Evolutionary conservation across 1,284 basidiomycete genomes (phyloP).

Genomic region (Veloporphyrellus conicus): DNA sequence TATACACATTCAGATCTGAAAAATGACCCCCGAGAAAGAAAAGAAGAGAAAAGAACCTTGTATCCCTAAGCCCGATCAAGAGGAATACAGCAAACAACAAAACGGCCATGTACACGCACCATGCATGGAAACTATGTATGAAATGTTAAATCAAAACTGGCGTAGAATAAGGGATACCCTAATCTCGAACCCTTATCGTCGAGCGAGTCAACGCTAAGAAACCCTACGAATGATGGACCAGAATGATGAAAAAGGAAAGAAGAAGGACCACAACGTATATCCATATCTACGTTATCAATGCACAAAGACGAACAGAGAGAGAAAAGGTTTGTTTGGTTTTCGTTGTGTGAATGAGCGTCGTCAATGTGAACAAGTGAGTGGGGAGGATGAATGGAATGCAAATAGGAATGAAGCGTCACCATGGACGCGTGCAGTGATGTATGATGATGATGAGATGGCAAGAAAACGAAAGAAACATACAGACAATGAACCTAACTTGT

Average conservation of each 20-base stretch:
- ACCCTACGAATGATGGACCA: background rate
- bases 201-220: background rate
- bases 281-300: constrained; percentile 13
- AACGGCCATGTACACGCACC: background rate
- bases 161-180: constrained; percentile 10
- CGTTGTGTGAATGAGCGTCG: constrained; percentile 4
- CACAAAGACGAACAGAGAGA: background rate
- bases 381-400: constrained; percentile 8
- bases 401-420: constrained; percentile 13
- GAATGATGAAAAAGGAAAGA: background rate
- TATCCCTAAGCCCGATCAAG: background rate
- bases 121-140: no score
- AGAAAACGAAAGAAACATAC: constrained; percentile 12
- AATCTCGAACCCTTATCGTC: background rate
- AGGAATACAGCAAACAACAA: background rate
- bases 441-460: constrained; percentile 8
- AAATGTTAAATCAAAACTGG: background rate
- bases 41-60: no score
- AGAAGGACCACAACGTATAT: background rate
- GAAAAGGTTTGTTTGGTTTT: background rate
- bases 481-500: background rate
- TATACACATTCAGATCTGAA: no score
- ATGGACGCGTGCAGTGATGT: constrained; percentile 15
- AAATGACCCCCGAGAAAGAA: no score
- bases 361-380: constrained; percentile 3